These are phyloP conservation scores for Apiospora pterosperma DNA, from an alignment of 2,329 filamentous ascomycete species.

Conservation along the genomic window DNA sequence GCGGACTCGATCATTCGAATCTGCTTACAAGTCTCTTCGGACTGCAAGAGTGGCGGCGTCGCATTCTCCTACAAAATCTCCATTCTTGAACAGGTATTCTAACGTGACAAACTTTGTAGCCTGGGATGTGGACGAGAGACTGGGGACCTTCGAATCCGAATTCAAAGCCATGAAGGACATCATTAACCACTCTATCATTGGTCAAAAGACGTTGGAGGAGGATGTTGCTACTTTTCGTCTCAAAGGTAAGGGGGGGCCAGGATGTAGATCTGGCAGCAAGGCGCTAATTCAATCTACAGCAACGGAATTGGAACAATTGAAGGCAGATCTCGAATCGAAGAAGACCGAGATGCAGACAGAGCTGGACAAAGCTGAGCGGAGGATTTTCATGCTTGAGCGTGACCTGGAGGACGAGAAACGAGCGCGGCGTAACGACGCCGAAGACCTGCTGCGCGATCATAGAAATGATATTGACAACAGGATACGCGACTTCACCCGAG, in stretches of 20 bases:
- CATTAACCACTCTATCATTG: slow-evolving; percentile 65
- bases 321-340: slow-evolving; percentile 42
- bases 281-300: slow-evolving; percentile 32
- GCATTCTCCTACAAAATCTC: slow-evolving; percentile 40
- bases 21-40: neutral
- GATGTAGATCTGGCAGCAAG: neutral
- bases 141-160: slow-evolving; percentile 73
- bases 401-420: slow-evolving; percentile 41
- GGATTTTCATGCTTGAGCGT: slow-evolving; percentile 41
- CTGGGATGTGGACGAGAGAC: slow-evolving; percentile 75
- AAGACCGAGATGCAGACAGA: slow-evolving; percentile 59
- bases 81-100: slow-evolving; percentile 71
- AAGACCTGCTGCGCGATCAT: slow-evolving; percentile 28
- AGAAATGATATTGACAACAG: slow-evolving; percentile 53
- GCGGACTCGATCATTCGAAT: slow-evolving; percentile 18
- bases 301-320: slow-evolving; percentile 45
- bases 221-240: slow-evolving; percentile 70
- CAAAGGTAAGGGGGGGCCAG: slow-evolving; percentile 54
- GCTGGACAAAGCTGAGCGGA: slow-evolving; percentile 57
- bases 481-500: slow-evolving; percentile 37
- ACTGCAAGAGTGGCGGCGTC: slow-evolving; percentile 25
- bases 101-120: slow-evolving; percentile 62
- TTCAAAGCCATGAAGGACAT: slow-evolving; percentile 70
- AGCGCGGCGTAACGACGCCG: slow-evolving; percentile 22
- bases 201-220: slow-evolving; percentile 69